Conservation (phyloP, 2,329 filamentous ascomycete species). For the Coniella vitis region DNA sequence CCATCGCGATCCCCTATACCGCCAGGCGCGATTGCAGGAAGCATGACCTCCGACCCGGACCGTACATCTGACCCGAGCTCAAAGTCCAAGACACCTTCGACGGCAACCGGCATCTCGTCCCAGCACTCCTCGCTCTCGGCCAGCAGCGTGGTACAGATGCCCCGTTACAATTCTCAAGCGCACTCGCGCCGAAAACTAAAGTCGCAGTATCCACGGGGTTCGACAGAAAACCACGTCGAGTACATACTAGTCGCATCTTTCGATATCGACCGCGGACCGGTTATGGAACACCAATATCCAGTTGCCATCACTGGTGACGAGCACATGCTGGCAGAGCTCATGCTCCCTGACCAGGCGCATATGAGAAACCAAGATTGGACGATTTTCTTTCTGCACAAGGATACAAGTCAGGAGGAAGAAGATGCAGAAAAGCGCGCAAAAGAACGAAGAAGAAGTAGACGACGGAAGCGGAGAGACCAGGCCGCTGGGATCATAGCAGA, state of each 20-base stretch:
- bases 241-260: slow-evolving; percentile 97
- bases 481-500: slow-evolving; percentile 42
- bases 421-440: slow-evolving; percentile 60
- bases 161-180: slow-evolving; percentile 43
- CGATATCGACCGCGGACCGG: slow-evolving; percentile 88
- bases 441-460: slow-evolving; percentile 43
- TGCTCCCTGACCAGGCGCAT: slow-evolving; percentile 96
- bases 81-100: slow-evolving; percentile 53
- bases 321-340: slow-evolving; percentile 95
- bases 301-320: slow-evolving; percentile 93
- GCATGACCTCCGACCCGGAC: slow-evolving; percentile 40
- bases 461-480: slow-evolving; percentile 45
- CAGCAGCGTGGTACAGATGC: slow-evolving; percentile 17
- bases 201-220: slow-evolving; percentile 69
- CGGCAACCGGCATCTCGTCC: slow-evolving; percentile 47
- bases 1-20: slow-evolving; percentile 50
- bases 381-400: slow-evolving; percentile 97
- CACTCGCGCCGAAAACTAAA: slow-evolving; percentile 52
- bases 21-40: slow-evolving; percentile 20
- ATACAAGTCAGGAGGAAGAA: slow-evolving; percentile 77
- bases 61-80: slow-evolving; percentile 52
- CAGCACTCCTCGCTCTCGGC: slow-evolving; percentile 55
- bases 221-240: slow-evolving; percentile 88
- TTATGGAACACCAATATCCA: slow-evolving; percentile 98
- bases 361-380: slow-evolving; percentile 96